A percentile compares a stretch with the other conserved stretches of the same genome.
Conservation (phyloP, 2,329 filamentous ascomycete genomes). For the Colletotrichum sp. region DNA sequence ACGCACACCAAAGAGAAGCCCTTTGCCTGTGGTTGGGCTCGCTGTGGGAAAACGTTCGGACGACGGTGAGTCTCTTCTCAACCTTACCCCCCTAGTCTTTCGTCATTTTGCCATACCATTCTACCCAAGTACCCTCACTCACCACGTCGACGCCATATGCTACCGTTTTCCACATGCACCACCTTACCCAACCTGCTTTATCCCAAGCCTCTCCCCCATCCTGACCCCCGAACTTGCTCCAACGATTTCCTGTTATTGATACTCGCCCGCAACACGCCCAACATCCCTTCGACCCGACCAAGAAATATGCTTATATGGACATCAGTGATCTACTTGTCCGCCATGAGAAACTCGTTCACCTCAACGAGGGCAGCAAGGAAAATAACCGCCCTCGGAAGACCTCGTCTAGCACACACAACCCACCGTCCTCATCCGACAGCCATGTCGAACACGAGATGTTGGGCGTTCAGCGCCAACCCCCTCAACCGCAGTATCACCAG, state of each 20-base stretch:
- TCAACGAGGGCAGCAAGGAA: slow-evolving; percentile 65
- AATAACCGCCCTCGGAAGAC: slow-evolving; percentile 54
- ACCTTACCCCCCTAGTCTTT: slow-evolving; percentile 14
- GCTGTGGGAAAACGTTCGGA: slow-evolving; percentile 68
- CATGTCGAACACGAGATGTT: slow-evolving; percentile 53
- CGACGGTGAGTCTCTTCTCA: slow-evolving; percentile 55
- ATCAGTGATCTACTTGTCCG: slow-evolving; percentile 68
- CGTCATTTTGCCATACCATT: not conserved
- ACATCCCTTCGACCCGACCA: slow-evolving; percentile 6
- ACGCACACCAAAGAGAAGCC: slow-evolving; percentile 72
- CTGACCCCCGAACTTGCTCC: not conserved
- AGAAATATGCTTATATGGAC: slow-evolving; percentile 61
- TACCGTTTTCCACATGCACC: slow-evolving; percentile 1
- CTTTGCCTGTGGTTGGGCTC: slow-evolving; percentile 63
- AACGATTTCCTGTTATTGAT: not conserved
- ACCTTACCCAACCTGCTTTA: slow-evolving; percentile 14
- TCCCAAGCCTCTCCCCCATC: slow-evolving; percentile 4
- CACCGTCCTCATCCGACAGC: slow-evolving; percentile 51
- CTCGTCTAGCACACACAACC: slow-evolving; percentile 43
- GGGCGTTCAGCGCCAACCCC: slow-evolving; percentile 41
- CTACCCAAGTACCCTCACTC: slow-evolving; percentile 10
- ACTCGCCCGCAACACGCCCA: slow-evolving; percentile 11
- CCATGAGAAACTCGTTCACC: slow-evolving; percentile 69
- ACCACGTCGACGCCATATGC: slow-evolving; percentile 12
- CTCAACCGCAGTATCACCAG: slow-evolving; percentile 45